phyloP scores from a whole-genome alignment of 2,329 filamentous ascomycete species.

The Sporothrix protearum region DNA sequence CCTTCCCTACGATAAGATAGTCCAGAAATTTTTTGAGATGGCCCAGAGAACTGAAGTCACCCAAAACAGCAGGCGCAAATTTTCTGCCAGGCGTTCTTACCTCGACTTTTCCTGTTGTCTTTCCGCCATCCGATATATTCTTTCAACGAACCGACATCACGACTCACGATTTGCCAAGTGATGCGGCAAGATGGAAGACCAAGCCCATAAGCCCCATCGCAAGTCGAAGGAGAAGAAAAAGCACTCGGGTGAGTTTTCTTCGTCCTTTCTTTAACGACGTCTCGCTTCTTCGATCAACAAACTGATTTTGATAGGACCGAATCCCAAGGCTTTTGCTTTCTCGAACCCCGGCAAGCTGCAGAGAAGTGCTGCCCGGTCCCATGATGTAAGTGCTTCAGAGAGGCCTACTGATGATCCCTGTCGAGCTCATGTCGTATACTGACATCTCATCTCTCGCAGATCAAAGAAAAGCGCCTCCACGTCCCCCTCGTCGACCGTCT shows the following conservation, averaged over 20 bases:
- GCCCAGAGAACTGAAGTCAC: conserved; percentile 3
- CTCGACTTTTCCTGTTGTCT: background rate
- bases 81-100: conserved; percentile 21
- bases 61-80: conserved; percentile 17
- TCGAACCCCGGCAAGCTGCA: conserved; percentile 76
- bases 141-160: conserved; percentile 17
- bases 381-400: conserved; percentile 52
- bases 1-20: conserved; percentile 24
- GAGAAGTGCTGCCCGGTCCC: conserved; percentile 67
- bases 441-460: conserved; percentile 43
- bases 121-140: background rate
- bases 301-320: conserved; percentile 54
- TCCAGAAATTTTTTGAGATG: conserved; percentile 22
- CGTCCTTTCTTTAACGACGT: too few species aligned
- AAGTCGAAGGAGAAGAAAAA: conserved; percentile 85
- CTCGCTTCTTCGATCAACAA: background rate
- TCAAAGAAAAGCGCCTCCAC: conserved; percentile 94
- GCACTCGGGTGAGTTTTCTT: conserved; percentile 48
- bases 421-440: background rate
- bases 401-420: too few species aligned
- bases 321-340: conserved; percentile 88
- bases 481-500: conserved; percentile 94
- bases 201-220: conserved; percentile 79
- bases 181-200: conserved; percentile 67
- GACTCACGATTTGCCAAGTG: background rate